These are phyloP conservation scores for Kazachstania kunashirensis DNA, from an alignment of 805 yeast species.

Conservation along the genomic window DNA sequence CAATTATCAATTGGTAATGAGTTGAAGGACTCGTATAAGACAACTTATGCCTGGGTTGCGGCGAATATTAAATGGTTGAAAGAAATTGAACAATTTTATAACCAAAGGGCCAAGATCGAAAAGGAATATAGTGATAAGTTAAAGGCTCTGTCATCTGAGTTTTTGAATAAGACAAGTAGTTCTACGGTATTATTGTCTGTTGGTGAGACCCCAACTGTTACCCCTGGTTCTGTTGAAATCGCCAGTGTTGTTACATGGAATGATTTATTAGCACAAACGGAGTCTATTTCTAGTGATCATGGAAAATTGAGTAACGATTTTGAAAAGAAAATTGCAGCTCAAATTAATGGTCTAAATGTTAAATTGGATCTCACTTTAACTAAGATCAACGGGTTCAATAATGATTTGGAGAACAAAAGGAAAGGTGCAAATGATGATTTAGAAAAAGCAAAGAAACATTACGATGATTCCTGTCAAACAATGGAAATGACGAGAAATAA, in stretches of 20 bases:
- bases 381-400: slow-evolving; percentile 50
- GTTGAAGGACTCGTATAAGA: slow-evolving; percentile 68
- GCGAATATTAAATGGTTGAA: slow-evolving; percentile 64
- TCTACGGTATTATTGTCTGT: slow-evolving; percentile 62
- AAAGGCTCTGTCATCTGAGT: slow-evolving; percentile 52
- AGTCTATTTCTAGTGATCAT: slow-evolving; percentile 62
- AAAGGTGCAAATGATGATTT: slow-evolving; percentile 27
- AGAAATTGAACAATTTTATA: slow-evolving; percentile 76
- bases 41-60: slow-evolving; percentile 68
- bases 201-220: slow-evolving; percentile 81
- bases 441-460: slow-evolving; percentile 47
- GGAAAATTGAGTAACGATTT: slow-evolving; percentile 50
- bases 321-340: slow-evolving; percentile 49
- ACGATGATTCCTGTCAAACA: slow-evolving; percentile 68
- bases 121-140: slow-evolving; percentile 70
- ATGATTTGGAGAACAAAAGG: slow-evolving; percentile 39
- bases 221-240: slow-evolving; percentile 91
- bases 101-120: slow-evolving; percentile 74
- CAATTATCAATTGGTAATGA: slow-evolving; percentile 52
- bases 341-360: slow-evolving; percentile 42
- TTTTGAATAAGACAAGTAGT: slow-evolving; percentile 67
- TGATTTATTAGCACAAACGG: slow-evolving; percentile 76
- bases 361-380: slow-evolving; percentile 46
- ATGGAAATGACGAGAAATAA: slow-evolving; percentile 77
- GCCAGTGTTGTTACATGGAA: slow-evolving; percentile 87